phyloP scores from a whole-genome alignment of 2,329 filamentous ascomycete genomes.

The Claviceps humidiphila region DNA sequence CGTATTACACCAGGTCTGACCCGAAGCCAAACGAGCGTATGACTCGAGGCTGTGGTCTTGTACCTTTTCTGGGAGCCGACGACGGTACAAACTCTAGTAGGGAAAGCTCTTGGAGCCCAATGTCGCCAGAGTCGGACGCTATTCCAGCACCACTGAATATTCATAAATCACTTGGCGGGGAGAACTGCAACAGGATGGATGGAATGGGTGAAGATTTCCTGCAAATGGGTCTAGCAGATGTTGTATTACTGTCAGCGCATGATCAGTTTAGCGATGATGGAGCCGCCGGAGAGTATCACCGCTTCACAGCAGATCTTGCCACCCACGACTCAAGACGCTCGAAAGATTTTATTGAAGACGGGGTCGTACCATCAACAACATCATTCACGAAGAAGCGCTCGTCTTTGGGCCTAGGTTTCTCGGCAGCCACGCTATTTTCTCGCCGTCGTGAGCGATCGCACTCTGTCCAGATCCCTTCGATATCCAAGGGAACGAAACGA shows the following conservation, averaged over 20 bases:
- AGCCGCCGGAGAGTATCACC: slow-evolving; percentile 22
- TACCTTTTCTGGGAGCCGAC: slow-evolving; percentile 11
- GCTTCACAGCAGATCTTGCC: slow-evolving; percentile 20
- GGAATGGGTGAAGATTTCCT: neutral
- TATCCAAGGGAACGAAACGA: neutral
- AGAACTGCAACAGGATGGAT: slow-evolving; percentile 3
- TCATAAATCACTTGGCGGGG: slow-evolving; percentile 3
- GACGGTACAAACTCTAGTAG: slow-evolving; percentile 9
- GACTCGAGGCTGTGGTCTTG: slow-evolving; percentile 3
- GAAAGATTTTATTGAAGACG: neutral
- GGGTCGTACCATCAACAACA: neutral
- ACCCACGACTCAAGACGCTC: slow-evolving; percentile 5
- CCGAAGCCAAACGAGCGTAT: neutral
- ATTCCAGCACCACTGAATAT: slow-evolving; percentile 6
- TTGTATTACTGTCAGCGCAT: slow-evolving; percentile 6
- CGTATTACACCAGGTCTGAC: slow-evolving; percentile 1
- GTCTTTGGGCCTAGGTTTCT: slow-evolving; percentile 14
- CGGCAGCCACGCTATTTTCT: slow-evolving; percentile 15
- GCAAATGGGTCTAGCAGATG: slow-evolving; percentile 4
- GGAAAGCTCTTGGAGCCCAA: slow-evolving; percentile 11
- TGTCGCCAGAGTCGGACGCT: slow-evolving; percentile 8
- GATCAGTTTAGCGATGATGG: slow-evolving; percentile 18
- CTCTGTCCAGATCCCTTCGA: slow-evolving; percentile 5
- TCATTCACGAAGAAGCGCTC: slow-evolving; percentile 6
- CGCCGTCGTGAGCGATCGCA: slow-evolving; percentile 13